These are phyloP conservation scores for Melastoma malabathricum DNA, from an alignment of 345 rosid genomes.

Conservation along the genomic window DNA sequence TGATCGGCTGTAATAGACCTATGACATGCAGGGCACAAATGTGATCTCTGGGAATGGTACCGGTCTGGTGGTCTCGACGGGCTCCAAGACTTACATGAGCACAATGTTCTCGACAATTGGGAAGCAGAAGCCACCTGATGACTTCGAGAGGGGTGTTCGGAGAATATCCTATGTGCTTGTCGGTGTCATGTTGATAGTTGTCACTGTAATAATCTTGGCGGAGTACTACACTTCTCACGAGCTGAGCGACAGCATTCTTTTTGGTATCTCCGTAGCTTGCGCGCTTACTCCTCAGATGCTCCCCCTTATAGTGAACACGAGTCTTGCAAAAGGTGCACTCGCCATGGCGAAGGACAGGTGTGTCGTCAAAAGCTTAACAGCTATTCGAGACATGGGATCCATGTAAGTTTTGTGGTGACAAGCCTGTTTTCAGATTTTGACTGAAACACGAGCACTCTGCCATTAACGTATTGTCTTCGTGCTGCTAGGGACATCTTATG, in stretches of 20 bases:
- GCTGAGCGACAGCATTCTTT: slow-evolving; percentile 37
- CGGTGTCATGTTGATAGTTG: slow-evolving; percentile 44
- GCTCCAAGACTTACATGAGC: slow-evolving; percentile 55
- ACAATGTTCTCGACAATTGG: slow-evolving; percentile 45
- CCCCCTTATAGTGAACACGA: slow-evolving; percentile 54
- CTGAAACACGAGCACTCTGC: no score
- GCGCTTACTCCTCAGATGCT: slow-evolving; percentile 76
- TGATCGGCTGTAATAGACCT: no score
- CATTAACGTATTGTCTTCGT: not conserved
- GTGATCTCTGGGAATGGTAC: slow-evolving; percentile 60
- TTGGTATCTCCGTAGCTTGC: slow-evolving; percentile 55
- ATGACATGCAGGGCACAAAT: slow-evolving; percentile 43
- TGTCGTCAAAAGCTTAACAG: slow-evolving; percentile 48
- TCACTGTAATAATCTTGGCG: slow-evolving; percentile 25
- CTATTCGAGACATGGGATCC: slow-evolving; percentile 63
- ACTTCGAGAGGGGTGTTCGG: slow-evolving; percentile 40
- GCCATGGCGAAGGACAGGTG: slow-evolving; percentile 75
- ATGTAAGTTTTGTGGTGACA: slow-evolving; percentile 26
- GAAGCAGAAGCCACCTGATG: slow-evolving; percentile 46
- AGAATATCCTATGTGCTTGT: slow-evolving; percentile 45
- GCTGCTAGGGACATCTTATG: slow-evolving; percentile 47
- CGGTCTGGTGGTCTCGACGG: slow-evolving; percentile 58
- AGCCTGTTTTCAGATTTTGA: no score
- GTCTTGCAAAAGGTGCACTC: slow-evolving; percentile 68
- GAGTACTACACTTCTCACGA: slow-evolving; percentile 19